Conservation (phyloP, 768 basidiomycete species). For the Xerocomellus intermedius region DNA sequence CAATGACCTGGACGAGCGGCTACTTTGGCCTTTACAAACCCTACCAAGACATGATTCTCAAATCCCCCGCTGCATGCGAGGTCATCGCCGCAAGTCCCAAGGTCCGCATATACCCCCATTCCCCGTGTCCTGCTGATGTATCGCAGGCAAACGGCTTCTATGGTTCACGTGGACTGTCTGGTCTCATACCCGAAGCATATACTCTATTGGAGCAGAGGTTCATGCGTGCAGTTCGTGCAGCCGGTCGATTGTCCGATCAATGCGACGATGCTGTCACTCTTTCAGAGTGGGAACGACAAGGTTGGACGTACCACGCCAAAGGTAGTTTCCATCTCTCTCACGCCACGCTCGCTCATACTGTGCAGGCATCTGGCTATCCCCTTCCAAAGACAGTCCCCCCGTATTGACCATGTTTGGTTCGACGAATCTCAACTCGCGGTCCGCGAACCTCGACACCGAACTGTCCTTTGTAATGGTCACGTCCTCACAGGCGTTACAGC, state of each 20-base stretch:
- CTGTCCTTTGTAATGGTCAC: slow-evolving; percentile 83
- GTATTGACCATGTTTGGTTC: slow-evolving; percentile 87
- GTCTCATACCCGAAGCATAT: slow-evolving; percentile 94
- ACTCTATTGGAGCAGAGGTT: slow-evolving; percentile 85
- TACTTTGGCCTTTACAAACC: slow-evolving; percentile 87
- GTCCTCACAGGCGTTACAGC: slow-evolving; percentile 51
- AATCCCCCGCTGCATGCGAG: slow-evolving; percentile 55
- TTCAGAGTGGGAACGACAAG: slow-evolving; percentile 81
- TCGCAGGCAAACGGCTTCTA: slow-evolving; percentile 93
- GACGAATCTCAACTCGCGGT: slow-evolving; percentile 91
- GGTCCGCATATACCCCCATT: slow-evolving; percentile 40
- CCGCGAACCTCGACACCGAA: slow-evolving; percentile 87
- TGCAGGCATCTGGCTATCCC: slow-evolving; percentile 84
- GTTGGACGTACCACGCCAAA: slow-evolving; percentile 99
- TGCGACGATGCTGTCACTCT: slow-evolving; percentile 55
- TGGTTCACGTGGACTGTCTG: slow-evolving; percentile 84
- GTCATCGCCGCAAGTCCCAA: slow-evolving; percentile 87
- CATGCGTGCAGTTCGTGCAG: slow-evolving; percentile 58
- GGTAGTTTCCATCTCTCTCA: slow-evolving; percentile 44
- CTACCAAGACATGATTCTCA: slow-evolving; percentile 74
- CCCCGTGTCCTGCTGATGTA: not conserved
- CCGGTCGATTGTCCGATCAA: slow-evolving; percentile 38
- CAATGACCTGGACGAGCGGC: slow-evolving; percentile 86
- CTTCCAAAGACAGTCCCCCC: slow-evolving; percentile 48
- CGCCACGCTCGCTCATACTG: not conserved